These are phyloP conservation scores for Fusarium mundagurra DNA, from an alignment of 2,329 filamentous ascomycete genomes.

Conservation along the genomic window DNA sequence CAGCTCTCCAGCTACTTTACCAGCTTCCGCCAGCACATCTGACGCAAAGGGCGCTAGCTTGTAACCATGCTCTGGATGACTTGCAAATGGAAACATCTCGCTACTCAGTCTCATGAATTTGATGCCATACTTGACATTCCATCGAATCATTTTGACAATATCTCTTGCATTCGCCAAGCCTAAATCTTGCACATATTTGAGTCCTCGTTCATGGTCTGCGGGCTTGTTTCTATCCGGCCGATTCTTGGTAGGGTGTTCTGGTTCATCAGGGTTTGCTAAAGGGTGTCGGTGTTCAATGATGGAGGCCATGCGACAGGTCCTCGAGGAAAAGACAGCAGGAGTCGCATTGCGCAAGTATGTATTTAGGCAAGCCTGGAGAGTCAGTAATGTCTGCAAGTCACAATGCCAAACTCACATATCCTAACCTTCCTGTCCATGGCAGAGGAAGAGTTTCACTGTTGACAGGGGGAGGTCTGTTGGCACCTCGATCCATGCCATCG, in stretches of 20 bases:
- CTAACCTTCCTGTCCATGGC: conserved; percentile 89
- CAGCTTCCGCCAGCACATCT: conserved; percentile 78
- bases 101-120: conserved; percentile 92
- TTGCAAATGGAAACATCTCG: conserved; percentile 97
- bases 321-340: conserved; percentile 87
- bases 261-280: conserved; percentile 76
- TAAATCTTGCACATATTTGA: conserved; percentile 77
- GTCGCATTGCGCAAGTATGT: conserved; percentile 87
- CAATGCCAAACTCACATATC: conserved; percentile 72
- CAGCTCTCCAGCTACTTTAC: conserved; percentile 78
- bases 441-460: conserved; percentile 86
- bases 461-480: conserved; percentile 74
- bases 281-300: conserved; percentile 91
- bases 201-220: conserved; percentile 72
- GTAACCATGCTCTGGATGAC: conserved; percentile 88
- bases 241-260: conserved; percentile 86
- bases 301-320: conserved; percentile 89
- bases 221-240: conserved; percentile 79
- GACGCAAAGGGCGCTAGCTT: conserved; percentile 84
- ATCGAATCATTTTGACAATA: conserved; percentile 84
- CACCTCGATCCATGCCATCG: conserved; percentile 49
- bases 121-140: conserved; percentile 93
- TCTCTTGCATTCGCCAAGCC: conserved; percentile 86
- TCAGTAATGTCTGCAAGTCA: conserved; percentile 2
- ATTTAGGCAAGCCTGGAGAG: conserved; percentile 79